phyloP scores from a whole-genome alignment of 371 early-diverging fungal genomes.

The Mucor circinelloides region DNA sequence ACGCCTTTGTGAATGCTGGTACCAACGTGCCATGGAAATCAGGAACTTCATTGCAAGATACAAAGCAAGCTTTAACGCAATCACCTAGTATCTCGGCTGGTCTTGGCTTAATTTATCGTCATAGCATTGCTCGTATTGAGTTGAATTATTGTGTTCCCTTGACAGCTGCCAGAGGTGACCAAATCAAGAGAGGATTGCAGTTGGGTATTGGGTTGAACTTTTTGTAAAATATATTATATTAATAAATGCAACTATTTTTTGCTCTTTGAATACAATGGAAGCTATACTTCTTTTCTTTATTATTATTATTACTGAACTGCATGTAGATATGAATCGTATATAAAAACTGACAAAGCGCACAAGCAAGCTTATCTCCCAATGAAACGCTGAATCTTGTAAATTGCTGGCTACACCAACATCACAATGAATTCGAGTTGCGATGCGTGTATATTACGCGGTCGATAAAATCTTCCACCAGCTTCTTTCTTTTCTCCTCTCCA shows the following conservation, averaged over 20 bases:
- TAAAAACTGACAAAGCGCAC: not conserved
- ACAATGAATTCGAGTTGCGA: not conserved
- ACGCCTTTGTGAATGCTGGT: constrained; percentile 90
- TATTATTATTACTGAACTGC: too few species aligned
- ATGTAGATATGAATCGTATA: too few species aligned
- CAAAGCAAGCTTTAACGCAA: constrained; percentile 38
- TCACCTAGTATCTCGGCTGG: constrained; percentile 74
- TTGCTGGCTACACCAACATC: not conserved
- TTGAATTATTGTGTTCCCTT: constrained; percentile 90
- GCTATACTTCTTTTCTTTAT: too few species aligned
- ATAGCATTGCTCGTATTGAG: constrained; percentile 86
- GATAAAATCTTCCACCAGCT: not conserved
- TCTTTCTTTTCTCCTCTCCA: not conserved
- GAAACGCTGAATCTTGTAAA: not conserved
- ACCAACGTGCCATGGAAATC: constrained; percentile 51
- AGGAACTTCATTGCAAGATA: constrained; percentile 30
- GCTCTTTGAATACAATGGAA: too few species aligned
- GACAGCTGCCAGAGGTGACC: constrained; percentile 71
- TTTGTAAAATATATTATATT: constrained; percentile 50
- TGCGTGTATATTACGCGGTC: not conserved
- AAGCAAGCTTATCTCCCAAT: not conserved
- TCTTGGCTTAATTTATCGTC: constrained; percentile 84
- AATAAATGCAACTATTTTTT: not conserved
- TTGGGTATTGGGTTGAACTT: constrained; percentile 89
- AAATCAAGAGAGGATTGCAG: constrained; percentile 78